Conservation (phyloP, 352 stramenopile species). For the Hyaloperonospora brassicae region DNA sequence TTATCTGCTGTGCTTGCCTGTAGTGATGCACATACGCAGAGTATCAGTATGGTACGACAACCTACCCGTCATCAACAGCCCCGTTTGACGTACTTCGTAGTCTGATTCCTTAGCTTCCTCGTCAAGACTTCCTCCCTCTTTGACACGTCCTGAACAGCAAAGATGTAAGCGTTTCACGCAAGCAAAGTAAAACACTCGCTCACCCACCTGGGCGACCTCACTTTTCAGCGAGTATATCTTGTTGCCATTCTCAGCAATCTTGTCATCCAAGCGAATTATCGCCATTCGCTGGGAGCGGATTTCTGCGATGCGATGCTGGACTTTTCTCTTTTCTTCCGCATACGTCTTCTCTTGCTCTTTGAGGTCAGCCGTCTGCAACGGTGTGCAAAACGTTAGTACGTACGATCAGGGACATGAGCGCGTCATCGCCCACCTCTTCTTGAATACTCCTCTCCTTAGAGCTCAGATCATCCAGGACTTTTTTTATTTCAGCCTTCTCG, state of each 20-base stretch:
- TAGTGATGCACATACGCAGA: not conserved
- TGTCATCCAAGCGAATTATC: conserved; percentile 69
- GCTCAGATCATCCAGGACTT: conserved; percentile 36
- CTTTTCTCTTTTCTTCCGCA: conserved; percentile 48
- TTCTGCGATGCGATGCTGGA: conserved; percentile 51
- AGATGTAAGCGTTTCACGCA: not conserved
- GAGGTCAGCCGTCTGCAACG: conserved; percentile 39
- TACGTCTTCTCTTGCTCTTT: conserved; percentile 62
- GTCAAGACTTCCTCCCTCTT: conserved; percentile 69
- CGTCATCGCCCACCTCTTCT: conserved; percentile 31
- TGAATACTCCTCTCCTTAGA: conserved; percentile 37
- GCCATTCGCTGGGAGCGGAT: conserved; percentile 59
- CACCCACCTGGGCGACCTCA: conserved; percentile 56
- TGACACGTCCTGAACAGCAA: conserved; percentile 47
- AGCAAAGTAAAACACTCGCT: conserved; percentile 1
- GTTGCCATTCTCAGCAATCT: conserved; percentile 59
- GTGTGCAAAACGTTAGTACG: too few species aligned
- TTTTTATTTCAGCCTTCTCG: conserved; percentile 56
- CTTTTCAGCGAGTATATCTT: conserved; percentile 64
- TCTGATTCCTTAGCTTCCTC: conserved; percentile 64
- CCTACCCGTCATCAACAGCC: not conserved
- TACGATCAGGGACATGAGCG: too few species aligned
- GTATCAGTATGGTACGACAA: conserved; percentile 2
- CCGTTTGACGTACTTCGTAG: conserved; percentile 36
- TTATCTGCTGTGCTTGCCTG: conserved; percentile 66